Evolutionary conservation across 169 alveolate species (phyloP).

Genomic region (Sarcocystis neurona): DNA sequence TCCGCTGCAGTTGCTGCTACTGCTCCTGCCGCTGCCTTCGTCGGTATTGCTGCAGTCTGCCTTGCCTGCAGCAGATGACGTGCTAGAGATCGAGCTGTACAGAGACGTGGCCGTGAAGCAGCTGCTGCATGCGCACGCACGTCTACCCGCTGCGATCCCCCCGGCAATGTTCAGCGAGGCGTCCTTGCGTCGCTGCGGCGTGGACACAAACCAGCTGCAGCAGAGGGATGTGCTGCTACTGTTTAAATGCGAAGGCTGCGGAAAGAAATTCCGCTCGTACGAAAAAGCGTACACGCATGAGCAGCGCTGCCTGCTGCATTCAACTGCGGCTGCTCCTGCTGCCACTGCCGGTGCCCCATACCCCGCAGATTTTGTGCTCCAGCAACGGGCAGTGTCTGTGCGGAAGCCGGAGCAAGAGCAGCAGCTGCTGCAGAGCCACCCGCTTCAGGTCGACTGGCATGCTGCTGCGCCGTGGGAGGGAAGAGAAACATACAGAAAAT

Average conservation of each 20-base stretch:
- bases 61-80: not conserved
- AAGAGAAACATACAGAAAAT: no score
- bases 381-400: not conserved
- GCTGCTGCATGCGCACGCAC: not conserved
- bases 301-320: not conserved
- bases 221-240: not conserved
- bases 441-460: no score
- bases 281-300: slow-evolving; percentile 4
- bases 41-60: no score
- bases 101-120: slow-evolving; percentile 5
- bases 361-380: not conserved
- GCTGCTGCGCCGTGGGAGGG: no score
- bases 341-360: not conserved
- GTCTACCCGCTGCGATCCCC: not conserved
- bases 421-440: not conserved
- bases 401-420: not conserved
- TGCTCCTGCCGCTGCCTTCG: no score
- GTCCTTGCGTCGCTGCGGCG: not conserved
- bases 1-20: no score
- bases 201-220: not conserved
- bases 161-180: not conserved
- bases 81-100: not conserved
- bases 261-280: not conserved
- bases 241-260: slow-evolving; percentile 5
- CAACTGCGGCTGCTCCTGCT: not conserved